Percentiles rank a stretch among this genome's conserved stretches.
Conservation (phyloP, 805 yeast species). For the Hanseniaspora lachancei region DNA sequence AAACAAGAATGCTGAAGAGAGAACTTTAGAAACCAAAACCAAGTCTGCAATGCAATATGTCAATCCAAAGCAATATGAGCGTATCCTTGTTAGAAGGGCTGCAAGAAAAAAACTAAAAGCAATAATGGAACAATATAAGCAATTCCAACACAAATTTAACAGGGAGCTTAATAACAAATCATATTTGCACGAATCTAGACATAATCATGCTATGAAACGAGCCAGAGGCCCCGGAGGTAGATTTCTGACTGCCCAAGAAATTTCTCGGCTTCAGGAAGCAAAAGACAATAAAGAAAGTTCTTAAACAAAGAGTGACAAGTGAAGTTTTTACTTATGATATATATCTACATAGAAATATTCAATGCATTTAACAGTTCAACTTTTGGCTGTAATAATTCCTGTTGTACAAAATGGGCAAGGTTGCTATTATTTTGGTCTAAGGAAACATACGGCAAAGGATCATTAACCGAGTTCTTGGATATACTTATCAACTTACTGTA, state of each 20-base stretch:
- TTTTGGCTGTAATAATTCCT: slow-evolving; percentile 23
- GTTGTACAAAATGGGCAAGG: slow-evolving; percentile 18
- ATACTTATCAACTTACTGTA: slow-evolving; percentile 63
- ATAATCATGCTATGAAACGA: slow-evolving; percentile 97
- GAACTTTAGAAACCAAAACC: not conserved
- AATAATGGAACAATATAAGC: slow-evolving; percentile 37
- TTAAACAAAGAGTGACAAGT: not conserved
- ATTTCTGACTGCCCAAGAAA: slow-evolving; percentile 83
- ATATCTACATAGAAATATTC: slow-evolving; percentile 10
- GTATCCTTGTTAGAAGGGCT: slow-evolving; percentile 80
- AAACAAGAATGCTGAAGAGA: not conserved
- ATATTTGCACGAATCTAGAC: slow-evolving; percentile 90
- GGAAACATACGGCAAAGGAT: slow-evolving; percentile 50
- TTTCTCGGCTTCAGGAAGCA: slow-evolving; percentile 31
- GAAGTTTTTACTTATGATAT: not conserved
- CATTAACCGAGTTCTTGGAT: slow-evolving; percentile 41
- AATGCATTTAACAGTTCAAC: slow-evolving; percentile 21
- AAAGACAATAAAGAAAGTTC: not conserved
- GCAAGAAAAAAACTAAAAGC: slow-evolving; percentile 93
- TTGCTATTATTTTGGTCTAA: slow-evolving; percentile 20
- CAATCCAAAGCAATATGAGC: slow-evolving; percentile 93
- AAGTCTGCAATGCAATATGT: slow-evolving; percentile 38
- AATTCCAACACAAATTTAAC: not conserved
- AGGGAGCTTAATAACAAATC: slow-evolving; percentile 63
- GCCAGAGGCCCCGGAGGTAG: slow-evolving; percentile 99